A percentile compares a stretch with the other conserved stretches of the same genome.
Conservation (phyloP, 306 rosid species). For the Ceratonia siliqua region DNA sequence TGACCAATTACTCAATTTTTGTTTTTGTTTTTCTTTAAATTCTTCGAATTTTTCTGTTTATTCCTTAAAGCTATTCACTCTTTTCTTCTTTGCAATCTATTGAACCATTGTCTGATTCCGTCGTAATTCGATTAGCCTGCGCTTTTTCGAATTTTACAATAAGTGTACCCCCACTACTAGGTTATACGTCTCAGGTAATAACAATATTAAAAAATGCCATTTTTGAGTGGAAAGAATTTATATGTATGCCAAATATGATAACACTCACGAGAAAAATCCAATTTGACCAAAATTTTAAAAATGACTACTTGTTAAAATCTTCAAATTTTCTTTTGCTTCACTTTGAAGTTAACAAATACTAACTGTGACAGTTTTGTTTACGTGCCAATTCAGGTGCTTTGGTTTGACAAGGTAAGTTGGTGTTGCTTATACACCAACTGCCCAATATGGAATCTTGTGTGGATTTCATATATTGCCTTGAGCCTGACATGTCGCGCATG, state of each 20-base stretch:
- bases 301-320: not conserved
- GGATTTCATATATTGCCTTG: slow-evolving; percentile 62
- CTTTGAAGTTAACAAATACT: slow-evolving; percentile 23
- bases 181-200: not conserved
- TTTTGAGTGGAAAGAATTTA: not conserved
- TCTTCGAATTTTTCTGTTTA: not conserved
- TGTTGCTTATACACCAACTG: slow-evolving; percentile 24
- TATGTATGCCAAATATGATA: slow-evolving; percentile 3
- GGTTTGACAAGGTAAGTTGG: slow-evolving; percentile 35
- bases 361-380: slow-evolving; percentile 18
- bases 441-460: slow-evolving; percentile 41
- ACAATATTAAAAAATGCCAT: not conserved
- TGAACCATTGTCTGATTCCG: not conserved
- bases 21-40: not conserved
- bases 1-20: slow-evolving; percentile 19
- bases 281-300: not conserved
- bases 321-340: slow-evolving; percentile 8
- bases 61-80: not conserved
- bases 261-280: slow-evolving; percentile 10
- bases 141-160: not conserved
- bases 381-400: slow-evolving; percentile 45
- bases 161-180: not conserved
- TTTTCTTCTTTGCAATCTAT: slow-evolving; percentile 2
- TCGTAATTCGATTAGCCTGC: slow-evolving; percentile 10
- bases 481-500: slow-evolving; percentile 49